Evolutionary conservation across 192 early-diverging fungal species (phyloP), one percentile per base, ranked within the genome.

Genomic region (Coemansia sp.): DNA sequence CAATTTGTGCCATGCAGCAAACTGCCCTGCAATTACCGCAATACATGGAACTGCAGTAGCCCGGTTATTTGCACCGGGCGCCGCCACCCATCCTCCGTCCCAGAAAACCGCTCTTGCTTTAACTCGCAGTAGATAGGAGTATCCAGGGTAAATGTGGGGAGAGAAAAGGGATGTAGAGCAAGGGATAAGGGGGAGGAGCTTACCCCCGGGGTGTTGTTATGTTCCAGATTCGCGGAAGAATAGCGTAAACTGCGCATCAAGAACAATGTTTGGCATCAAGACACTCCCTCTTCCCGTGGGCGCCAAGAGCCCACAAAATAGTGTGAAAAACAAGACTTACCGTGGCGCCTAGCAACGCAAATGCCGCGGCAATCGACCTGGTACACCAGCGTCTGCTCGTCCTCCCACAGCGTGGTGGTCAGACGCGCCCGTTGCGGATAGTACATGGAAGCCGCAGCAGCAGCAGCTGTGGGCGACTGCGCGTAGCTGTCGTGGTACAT

Each of bases 291-390:
- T 49, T 8, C 48, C 12, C 7, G 48, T 21, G 8, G 31, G 31
- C n/a, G 48, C 48, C 48, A 49, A 49, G 48, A 49, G 7, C 43
- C 43, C 41, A n/a, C 41, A 45, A n/a, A 45, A 45, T 45, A 45
- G 41, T 12, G 41, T n/a, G 14, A 19, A 57, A 17, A 57, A 25
- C 22, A 31, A 10, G 48, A 82, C 80, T 82, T 82, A 82, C 80
- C 80, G 67, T 82, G 74, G 68, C 91, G 80, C 70, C 91, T 83
- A 14, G 91, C 91, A 21, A 92, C 89, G 64, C 89, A 92, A 21
- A 91, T 88, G 6, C 89, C 89, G 69, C 86, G 85, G 49, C 87
- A 89, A 78, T 92, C 91, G 52, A 92, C 91, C 64, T 92, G 91
- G 60, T 87, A 92, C 57, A 89, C 89, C 45, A 89, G 75, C 2